Percentiles rank a stretch among this genome's conserved stretches.
These are phyloP conservation scores for Nakaseomyces uthaithaninus DNA, from an alignment of 1,139 yeast genomes.

Conservation along the genomic window DNA sequence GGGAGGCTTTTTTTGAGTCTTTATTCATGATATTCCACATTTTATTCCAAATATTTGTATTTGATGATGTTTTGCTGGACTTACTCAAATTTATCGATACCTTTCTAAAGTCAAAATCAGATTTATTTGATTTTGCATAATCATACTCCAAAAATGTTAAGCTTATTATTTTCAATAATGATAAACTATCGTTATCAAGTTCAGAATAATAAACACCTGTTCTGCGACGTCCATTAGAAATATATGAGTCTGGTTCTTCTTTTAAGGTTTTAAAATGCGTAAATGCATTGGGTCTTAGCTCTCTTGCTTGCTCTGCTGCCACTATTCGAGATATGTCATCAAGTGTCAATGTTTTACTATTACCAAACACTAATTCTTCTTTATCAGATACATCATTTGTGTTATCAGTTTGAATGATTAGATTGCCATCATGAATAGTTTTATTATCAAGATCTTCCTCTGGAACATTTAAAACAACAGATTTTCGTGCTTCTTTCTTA, in stretches of 20 bases:
- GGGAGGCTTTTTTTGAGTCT: constrained; percentile 20
- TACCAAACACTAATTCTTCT: constrained; percentile 56
- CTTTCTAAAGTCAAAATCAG: constrained; percentile 9
- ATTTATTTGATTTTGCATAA: not conserved
- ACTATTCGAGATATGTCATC: constrained; percentile 97
- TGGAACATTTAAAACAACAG: constrained; percentile 42
- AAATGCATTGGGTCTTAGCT: constrained; percentile 46
- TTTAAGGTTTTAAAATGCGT: constrained; percentile 30
- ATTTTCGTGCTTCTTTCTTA: constrained; percentile 50
- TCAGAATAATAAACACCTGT: constrained; percentile 61
- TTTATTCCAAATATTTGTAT: constrained; percentile 63
- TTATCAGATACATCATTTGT: constrained; percentile 8
- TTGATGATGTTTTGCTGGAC: constrained; percentile 14
- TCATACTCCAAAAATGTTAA: constrained; percentile 32
- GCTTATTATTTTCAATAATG: constrained; percentile 51
- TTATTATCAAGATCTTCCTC: constrained; percentile 25
- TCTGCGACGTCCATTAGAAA: constrained; percentile 17
- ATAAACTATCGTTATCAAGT: constrained; percentile 44
- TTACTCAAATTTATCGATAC: constrained; percentile 16
- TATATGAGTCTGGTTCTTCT: constrained; percentile 25
- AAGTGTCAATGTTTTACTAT: constrained; percentile 77
- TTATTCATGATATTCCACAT: constrained; percentile 36
- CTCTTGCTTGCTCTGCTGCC: constrained; percentile 94
- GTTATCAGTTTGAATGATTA: constrained; percentile 28
- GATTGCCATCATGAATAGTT: constrained; percentile 12